These are phyloP conservation scores for Olyra latifolia DNA, from an alignment of 176 grass and related monocot genomes.

Conservation along the genomic window DNA sequence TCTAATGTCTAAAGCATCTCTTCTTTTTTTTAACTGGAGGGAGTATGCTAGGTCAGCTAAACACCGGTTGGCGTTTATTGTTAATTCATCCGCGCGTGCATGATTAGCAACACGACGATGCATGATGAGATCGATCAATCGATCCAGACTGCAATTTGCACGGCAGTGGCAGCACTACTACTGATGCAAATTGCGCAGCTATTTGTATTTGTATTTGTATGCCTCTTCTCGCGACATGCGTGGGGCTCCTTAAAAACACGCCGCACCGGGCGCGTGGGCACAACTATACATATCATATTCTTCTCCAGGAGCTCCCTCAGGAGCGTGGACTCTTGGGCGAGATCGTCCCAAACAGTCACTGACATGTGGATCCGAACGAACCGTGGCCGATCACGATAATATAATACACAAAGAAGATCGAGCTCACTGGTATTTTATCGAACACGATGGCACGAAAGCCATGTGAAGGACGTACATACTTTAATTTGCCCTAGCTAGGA, in stretches of 20 bases:
- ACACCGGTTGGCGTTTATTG: background rate
- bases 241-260: constrained; percentile 24
- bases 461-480: background rate
- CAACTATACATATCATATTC: background rate
- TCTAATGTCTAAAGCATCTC: too few species aligned
- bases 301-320: background rate
- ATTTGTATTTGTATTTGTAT: background rate
- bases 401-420: background rate
- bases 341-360: background rate
- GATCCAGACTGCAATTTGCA: background rate
- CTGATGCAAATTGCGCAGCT: background rate
- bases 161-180: too few species aligned
- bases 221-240: constrained; percentile 24
- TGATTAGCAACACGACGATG: background rate
- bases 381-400: background rate
- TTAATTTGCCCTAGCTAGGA: too few species aligned
- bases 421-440: background rate
- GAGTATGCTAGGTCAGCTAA: too few species aligned
- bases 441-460: background rate
- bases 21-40: too few species aligned
- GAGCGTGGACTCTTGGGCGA: background rate
- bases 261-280: background rate
- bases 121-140: background rate
- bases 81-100: background rate
- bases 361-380: background rate